A percentile compares a stretch with the other conserved stretches of the same genome.
These are phyloP conservation scores for Orbilia ellipsospora DNA, from an alignment of 2,329 filamentous ascomycete species.

Conservation along the genomic window DNA sequence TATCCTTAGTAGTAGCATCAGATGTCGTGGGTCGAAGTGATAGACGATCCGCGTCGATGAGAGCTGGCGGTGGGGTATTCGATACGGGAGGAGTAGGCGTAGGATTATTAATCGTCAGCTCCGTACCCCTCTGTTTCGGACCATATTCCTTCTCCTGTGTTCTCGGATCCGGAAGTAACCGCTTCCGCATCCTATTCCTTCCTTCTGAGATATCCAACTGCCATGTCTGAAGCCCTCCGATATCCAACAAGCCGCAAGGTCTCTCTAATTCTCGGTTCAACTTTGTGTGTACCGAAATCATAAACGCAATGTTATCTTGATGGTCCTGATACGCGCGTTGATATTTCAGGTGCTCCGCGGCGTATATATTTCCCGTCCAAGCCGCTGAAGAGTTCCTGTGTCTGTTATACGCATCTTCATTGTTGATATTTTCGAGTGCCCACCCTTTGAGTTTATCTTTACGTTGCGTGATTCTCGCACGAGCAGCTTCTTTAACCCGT, in stretches of 20 bases:
- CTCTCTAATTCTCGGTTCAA: constrained; percentile 82
- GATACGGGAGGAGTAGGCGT: constrained; percentile 19
- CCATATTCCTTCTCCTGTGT: constrained; percentile 79
- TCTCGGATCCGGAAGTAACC: constrained; percentile 81
- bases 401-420: constrained; percentile 78
- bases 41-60: constrained; percentile 57
- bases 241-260: constrained; percentile 82
- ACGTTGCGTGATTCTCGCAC: constrained; percentile 76
- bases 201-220: constrained; percentile 95
- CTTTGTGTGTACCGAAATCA: constrained; percentile 78
- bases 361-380: constrained; percentile 96
- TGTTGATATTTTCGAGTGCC: constrained; percentile 75
- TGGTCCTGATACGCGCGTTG: constrained; percentile 91
- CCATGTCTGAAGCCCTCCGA: constrained; percentile 77
- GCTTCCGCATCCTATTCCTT: constrained; percentile 90
- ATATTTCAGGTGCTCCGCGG: constrained; percentile 89
- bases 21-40: constrained; percentile 40
- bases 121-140: constrained; percentile 77
- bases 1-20: constrained; percentile 54
- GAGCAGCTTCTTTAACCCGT: constrained; percentile 79
- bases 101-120: constrained; percentile 59
- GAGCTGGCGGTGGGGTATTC: constrained; percentile 54
- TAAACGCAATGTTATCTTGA: constrained; percentile 85
- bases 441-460: constrained; percentile 85
- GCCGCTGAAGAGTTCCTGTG: constrained; percentile 88